Base-by-base conservation (phyloP, 352 stramenopile species). In the Phytophthora cactorum region DNA sequence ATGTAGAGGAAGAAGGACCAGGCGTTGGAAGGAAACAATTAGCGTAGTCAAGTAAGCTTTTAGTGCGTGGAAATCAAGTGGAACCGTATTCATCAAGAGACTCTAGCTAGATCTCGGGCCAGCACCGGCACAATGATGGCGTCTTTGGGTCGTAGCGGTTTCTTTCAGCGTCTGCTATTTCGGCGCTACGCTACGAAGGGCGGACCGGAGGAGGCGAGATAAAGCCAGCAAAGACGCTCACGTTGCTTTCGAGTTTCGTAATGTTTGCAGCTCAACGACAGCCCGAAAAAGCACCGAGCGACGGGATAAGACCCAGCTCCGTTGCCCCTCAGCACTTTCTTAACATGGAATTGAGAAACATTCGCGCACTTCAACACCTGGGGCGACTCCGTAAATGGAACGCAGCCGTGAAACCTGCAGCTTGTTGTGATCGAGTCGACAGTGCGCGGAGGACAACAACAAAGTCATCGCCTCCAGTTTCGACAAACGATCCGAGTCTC, bases 271-370 rank as follows among this genome's bases (percentile, higher is more conserved):
- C n/a, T 39, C 43, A 39, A 59, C 52, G 52, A 57, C 47, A 32
- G 47, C 59, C 53, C 54, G 59, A 72, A 74, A 66, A 74, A 66
- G 60, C 62, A 11, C 29, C 43, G 44, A 47, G 17, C 50, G n/a
- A 28, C 55, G 34, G 31, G 66, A 70, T 67, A 74, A 74, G 66
- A 74, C 54, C 38, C 14, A 36, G 60, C 41, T 43, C 52, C 59
- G 59, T 64, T 68, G 60, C 22, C 22, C 22, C 22, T 22, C 22
- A 22, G 22, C 22, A 15, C 15, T 14, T 15, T 66, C 66, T 70
- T 66, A 74, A 70, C 52, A 66, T 74, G 66, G 60, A 52, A 66
- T 29, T n/a, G 55, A 70, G 60, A 66, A 74, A 70, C 60, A 41
- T 57, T 53, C 61, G 25, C 32, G 44, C 38, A 15, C 44, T n/a